Evolutionary conservation across 1,284 basidiomycete species (phyloP).

Genomic region (Tilletia horrida): DNA sequence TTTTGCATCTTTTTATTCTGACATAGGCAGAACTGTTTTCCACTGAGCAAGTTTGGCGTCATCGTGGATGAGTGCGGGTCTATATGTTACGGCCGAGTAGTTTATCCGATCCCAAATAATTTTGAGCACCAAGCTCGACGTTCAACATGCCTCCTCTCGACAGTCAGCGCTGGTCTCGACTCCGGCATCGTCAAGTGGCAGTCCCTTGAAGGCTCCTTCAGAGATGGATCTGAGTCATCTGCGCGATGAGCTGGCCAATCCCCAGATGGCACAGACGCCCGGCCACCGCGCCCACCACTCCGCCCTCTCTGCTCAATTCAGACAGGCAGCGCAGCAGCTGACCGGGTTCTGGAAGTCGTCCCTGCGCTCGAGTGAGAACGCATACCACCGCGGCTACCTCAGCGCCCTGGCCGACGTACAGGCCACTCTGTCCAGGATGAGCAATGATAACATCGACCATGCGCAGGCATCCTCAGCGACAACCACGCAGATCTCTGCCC

Average conservation of each 20-base stretch:
- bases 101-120: too few relatives aligned
- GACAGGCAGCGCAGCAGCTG: slow-evolving; percentile 2
- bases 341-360: slow-evolving; percentile 9
- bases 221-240: slow-evolving; percentile 16
- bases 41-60: too few relatives aligned
- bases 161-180: too few relatives aligned
- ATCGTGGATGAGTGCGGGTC: too few relatives aligned
- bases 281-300: slow-evolving; percentile 1
- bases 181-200: too few relatives aligned
- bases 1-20: background rate
- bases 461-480: background rate
- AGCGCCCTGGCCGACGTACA: slow-evolving; percentile 1
- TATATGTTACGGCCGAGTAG: too few relatives aligned
- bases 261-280: slow-evolving; percentile 5
- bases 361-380: background rate
- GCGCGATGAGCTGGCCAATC: slow-evolving; percentile 13
- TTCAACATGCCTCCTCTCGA: too few relatives aligned
- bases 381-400: slow-evolving; percentile 17
- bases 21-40: too few relatives aligned
- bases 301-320: slow-evolving; percentile 16
- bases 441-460: background rate
- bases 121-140: too few relatives aligned
- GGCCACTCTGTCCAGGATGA: background rate
- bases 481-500: background rate
- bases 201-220: background rate